phyloP scores from a whole-genome alignment of 23 red algal genomes.

The Agarophyton chilense region DNA sequence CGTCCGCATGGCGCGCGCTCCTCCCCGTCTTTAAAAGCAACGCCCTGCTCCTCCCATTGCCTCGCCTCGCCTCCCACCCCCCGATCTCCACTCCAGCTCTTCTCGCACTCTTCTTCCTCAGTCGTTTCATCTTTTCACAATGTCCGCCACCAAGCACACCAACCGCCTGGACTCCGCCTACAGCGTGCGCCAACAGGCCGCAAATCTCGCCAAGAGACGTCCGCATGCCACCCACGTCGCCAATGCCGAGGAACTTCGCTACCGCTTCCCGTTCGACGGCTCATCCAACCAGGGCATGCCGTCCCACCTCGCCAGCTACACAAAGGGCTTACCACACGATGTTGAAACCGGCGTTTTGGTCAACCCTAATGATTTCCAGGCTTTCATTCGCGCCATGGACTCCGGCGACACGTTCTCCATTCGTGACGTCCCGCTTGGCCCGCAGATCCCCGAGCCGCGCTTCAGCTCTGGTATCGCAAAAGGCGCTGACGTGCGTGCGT shows the following conservation, averaged over 20 bases:
- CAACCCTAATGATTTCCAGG: constrained; percentile 43
- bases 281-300: constrained; percentile 1
- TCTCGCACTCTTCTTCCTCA: too few relatives aligned
- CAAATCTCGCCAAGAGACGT: constrained; percentile 52
- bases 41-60: too few relatives aligned
- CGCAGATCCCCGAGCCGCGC: constrained; percentile 1
- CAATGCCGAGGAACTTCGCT: constrained; percentile 55
- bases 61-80: too few relatives aligned
- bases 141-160: constrained; percentile 2
- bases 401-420: constrained; percentile 4
- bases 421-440: constrained; percentile 33
- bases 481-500: constrained; percentile 43
- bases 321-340: constrained; percentile 67
- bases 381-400: constrained; percentile 55
- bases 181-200: constrained; percentile 36
- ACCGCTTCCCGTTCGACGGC: constrained; percentile 1
- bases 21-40: too few relatives aligned
- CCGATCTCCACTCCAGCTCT: too few relatives aligned
- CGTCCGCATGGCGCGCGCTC: too few relatives aligned
- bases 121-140: background rate
- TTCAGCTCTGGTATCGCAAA: constrained; percentile 45
- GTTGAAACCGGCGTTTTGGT: background rate
- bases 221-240: constrained; percentile 42
- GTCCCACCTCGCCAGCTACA: constrained; percentile 36
- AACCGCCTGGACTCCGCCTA: constrained; percentile 23